These are phyloP conservation scores for Carpinus fangiana DNA, from an alignment of 306 rosid genomes.

Conservation along the genomic window DNA sequence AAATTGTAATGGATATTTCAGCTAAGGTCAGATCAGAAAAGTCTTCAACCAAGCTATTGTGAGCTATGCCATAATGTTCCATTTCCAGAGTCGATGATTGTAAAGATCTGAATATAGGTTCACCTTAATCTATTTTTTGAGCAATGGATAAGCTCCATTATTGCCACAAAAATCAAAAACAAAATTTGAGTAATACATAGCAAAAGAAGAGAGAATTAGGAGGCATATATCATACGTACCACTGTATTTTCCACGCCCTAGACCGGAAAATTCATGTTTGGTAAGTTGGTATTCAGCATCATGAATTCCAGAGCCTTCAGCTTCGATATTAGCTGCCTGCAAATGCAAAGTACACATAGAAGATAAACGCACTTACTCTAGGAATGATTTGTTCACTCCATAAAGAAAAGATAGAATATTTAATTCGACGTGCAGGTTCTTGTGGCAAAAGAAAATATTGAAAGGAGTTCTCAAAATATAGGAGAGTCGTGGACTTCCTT, in stretches of 20 bases:
- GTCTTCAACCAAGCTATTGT: background rate
- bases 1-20: background rate
- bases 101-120: background rate
- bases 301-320: constrained; percentile 73
- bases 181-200: background rate
- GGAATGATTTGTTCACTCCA: background rate
- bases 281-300: constrained; percentile 76
- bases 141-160: background rate
- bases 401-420: background rate
- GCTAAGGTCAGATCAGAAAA: constrained; percentile 1
- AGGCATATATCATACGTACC: constrained; percentile 51
- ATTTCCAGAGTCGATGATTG: constrained; percentile 1
- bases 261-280: constrained; percentile 73
- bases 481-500: background rate
- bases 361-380: constrained; percentile 1
- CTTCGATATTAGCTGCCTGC: constrained; percentile 91
- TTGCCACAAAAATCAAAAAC: background rate
- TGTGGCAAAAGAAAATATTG: background rate
- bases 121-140: constrained; percentile 2
- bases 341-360: constrained; percentile 24
- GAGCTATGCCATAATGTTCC: background rate
- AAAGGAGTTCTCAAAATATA: background rate
- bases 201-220: constrained; percentile 14
- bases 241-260: constrained; percentile 82
- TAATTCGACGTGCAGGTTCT: background rate